A percentile compares a stretch with the other conserved stretches of the same genome.
phyloP scores from a whole-genome alignment of 1,284 basidiomycete species.

The Golubevia sp. region DNA sequence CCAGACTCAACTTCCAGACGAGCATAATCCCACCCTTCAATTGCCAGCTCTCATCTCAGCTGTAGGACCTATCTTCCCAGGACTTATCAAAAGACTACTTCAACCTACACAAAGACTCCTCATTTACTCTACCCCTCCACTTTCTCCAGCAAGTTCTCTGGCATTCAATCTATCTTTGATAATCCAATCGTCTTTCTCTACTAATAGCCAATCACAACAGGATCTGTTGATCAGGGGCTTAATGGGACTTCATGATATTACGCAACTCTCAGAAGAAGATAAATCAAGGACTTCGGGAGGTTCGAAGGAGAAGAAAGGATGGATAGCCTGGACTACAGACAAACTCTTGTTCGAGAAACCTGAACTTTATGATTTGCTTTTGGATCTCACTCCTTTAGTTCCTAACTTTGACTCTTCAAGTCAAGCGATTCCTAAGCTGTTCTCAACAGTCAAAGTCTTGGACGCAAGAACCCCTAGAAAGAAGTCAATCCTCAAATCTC shows the following conservation, averaged over 20 bases:
- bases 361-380: conserved; percentile 34
- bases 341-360: conserved; percentile 43
- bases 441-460: conserved; percentile 11
- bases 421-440: conserved; percentile 11
- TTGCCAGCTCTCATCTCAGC: conserved; percentile 36
- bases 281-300: neutral
- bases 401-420: neutral
- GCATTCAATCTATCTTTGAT: conserved; percentile 38
- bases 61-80: conserved; percentile 36
- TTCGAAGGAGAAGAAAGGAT: conserved; percentile 11
- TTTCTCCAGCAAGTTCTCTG: conserved; percentile 17
- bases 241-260: conserved; percentile 43
- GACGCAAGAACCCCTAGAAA: neutral
- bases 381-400: conserved; percentile 33
- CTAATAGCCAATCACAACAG: too few relatives aligned
- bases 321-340: conserved; percentile 48
- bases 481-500: conserved; percentile 17
- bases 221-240: conserved; percentile 26
- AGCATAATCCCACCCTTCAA: conserved; percentile 26
- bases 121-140: conserved; percentile 28
- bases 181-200: conserved; percentile 6
- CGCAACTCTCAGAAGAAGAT: conserved; percentile 20
- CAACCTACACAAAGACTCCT: conserved; percentile 28
- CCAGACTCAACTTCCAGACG: neutral
- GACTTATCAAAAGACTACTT: conserved; percentile 36